These are phyloP conservation scores for Metschnikowia proteae DNA, from an alignment of 805 yeast genomes.

Conservation along the genomic window DNA sequence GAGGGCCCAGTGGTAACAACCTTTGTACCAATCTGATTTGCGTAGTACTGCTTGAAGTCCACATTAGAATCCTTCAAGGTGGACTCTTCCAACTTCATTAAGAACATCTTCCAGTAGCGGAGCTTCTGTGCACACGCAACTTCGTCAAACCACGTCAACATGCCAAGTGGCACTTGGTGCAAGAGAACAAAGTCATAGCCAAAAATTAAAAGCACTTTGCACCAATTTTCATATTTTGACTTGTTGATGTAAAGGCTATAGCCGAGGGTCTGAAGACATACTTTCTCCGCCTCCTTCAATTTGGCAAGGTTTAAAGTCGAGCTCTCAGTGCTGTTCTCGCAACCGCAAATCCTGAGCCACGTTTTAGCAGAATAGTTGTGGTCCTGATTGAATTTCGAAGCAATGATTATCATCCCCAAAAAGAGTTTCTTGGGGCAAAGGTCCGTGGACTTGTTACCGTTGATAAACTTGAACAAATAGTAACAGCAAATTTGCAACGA, in stretches of 20 bases:
- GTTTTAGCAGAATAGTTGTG: constrained; percentile 62
- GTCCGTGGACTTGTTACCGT: constrained; percentile 16
- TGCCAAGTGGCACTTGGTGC: constrained; percentile 27
- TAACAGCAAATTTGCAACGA: constrained; percentile 65
- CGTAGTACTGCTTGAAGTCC: constrained; percentile 19
- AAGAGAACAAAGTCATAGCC: constrained; percentile 40
- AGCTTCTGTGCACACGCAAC: constrained; percentile 12
- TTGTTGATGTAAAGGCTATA: constrained; percentile 55
- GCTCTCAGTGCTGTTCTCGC: constrained; percentile 22
- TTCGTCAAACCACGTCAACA: constrained; percentile 17
- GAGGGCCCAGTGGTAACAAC: constrained; percentile 14
- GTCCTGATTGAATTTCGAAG: constrained; percentile 73
- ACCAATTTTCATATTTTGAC: constrained; percentile 45
- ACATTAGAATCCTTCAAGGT: constrained; percentile 12
- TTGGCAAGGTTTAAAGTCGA: constrained; percentile 41
- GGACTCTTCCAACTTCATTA: constrained; percentile 14
- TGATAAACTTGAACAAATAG: constrained; percentile 51
- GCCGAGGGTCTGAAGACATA: constrained; percentile 49
- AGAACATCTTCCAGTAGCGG: constrained; percentile 16
- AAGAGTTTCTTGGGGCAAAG: constrained; percentile 64
- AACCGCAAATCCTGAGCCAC: constrained; percentile 74
- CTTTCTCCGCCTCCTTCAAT: constrained; percentile 50
- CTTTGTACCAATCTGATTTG: constrained; percentile 19
- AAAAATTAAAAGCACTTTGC: constrained; percentile 39
- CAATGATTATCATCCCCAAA: constrained; percentile 62